Percentiles rank a stretch among this genome's conserved stretches.
phyloP scores from a whole-genome alignment of 2,329 filamentous ascomycete species.

The Talaromyces rugulosus region DNA sequence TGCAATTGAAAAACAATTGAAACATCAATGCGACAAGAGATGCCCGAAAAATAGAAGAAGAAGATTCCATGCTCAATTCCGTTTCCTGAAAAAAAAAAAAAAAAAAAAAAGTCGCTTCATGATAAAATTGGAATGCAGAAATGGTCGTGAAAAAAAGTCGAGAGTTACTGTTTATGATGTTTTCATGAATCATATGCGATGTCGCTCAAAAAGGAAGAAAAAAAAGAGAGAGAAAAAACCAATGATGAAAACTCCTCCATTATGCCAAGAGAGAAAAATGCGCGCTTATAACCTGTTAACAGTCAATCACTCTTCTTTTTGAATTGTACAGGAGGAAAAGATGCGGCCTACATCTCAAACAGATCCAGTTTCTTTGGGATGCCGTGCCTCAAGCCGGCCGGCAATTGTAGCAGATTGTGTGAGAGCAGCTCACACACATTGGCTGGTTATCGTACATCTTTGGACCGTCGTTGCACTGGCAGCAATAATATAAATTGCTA shows the following conservation, averaged over 20 bases:
- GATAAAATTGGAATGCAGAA: neutral
- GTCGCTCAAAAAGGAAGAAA: neutral
- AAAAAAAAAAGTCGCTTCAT: neutral
- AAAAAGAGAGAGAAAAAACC: neutral
- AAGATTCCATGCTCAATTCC: neutral
- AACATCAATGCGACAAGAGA: neutral
- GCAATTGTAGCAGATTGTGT: slow-evolving; percentile 28
- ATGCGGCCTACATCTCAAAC: neutral
- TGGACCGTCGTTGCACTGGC: slow-evolving; percentile 35
- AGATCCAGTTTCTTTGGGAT: neutral
- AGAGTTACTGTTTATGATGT: neutral
- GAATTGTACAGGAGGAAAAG: neutral
- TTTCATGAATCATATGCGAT: neutral
- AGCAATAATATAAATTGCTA: slow-evolving; percentile 35
- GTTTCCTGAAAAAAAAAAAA: neutral
- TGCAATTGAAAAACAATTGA: neutral
- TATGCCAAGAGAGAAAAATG: neutral
- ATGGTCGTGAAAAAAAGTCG: neutral
- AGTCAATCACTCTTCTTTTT: neutral
- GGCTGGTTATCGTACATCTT: slow-evolving; percentile 33
- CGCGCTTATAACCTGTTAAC: neutral
- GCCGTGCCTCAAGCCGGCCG: slow-evolving; percentile 15
- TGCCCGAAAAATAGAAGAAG: neutral
- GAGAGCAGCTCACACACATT: slow-evolving; percentile 29
- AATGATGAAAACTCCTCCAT: neutral